Percentiles rank a stretch among this genome's conserved stretches.
These are phyloP conservation scores for Blastomyces silverae DNA, from an alignment of 2,329 filamentous ascomycete genomes.

Conservation along the genomic window DNA sequence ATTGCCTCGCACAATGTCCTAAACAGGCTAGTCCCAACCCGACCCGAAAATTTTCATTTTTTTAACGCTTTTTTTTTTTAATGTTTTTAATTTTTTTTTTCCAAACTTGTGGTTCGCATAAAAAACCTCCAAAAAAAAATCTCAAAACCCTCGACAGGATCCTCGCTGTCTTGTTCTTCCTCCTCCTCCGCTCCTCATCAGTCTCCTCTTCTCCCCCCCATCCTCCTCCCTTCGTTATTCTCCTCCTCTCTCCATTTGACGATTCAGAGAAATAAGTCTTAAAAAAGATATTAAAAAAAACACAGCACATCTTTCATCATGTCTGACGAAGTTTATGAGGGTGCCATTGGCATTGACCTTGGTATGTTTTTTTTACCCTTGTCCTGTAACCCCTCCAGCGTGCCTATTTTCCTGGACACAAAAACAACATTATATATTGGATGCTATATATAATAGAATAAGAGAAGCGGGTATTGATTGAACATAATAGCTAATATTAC, in stretches of 20 bases:
- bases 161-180: constrained; percentile 13
- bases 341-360: constrained; percentile 99
- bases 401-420: not conserved
- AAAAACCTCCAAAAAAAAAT: constrained; percentile 6
- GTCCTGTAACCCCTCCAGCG: not conserved
- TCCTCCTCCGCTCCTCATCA: constrained; percentile 11
- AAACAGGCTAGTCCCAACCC: constrained; percentile 8
- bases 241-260: constrained; percentile 7
- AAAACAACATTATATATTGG: not conserved
- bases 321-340: constrained; percentile 95
- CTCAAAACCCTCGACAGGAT: constrained; percentile 3
- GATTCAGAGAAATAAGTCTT: constrained; percentile 2
- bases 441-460: constrained; percentile 16
- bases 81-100: not conserved
- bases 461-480: constrained; percentile 15
- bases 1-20: not conserved
- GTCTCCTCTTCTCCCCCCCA: constrained; percentile 12
- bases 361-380: constrained; percentile 54
- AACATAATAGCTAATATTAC: constrained; percentile 23
- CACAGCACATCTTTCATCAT: constrained; percentile 51
- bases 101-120: constrained; percentile 12
- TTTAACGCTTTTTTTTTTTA: too few species aligned
- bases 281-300: constrained; percentile 9
- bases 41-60: not conserved
- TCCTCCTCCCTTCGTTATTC: constrained; percentile 9